Evolutionary conservation across 768 basidiomycete species (phyloP).

Genomic region (Kockovaella imperatae): DNA sequence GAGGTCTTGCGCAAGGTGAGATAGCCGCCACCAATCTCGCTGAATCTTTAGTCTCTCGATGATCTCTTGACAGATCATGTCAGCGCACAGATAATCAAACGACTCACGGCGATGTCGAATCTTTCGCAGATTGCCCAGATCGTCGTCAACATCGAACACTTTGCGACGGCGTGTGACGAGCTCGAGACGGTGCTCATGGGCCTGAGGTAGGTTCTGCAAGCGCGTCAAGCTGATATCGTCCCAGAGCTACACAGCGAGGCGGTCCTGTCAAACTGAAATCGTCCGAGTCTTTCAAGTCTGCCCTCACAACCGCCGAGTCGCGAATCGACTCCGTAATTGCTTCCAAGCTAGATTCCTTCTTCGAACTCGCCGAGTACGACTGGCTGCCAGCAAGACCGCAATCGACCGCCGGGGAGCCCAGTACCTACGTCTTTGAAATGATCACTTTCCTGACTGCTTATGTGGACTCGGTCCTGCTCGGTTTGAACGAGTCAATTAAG

Average conservation of each 20-base stretch:
- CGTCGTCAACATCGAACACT: slow-evolving; percentile 84
- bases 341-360: slow-evolving; percentile 90
- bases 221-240: no score
- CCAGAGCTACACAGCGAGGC: slow-evolving; percentile 72
- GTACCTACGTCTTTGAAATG: slow-evolving; percentile 90
- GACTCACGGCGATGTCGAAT: slow-evolving; percentile 66
- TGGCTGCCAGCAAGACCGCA: slow-evolving; percentile 61
- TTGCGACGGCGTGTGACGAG: slow-evolving; percentile 74
- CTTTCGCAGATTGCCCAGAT: slow-evolving; percentile 89
- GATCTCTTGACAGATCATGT: slow-evolving; percentile 62
- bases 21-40: not conserved
- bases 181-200: slow-evolving; percentile 75
- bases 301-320: slow-evolving; percentile 60
- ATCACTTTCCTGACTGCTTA: slow-evolving; percentile 94
- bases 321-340: slow-evolving; percentile 76
- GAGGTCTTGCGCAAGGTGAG: slow-evolving; percentile 77
- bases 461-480: slow-evolving; percentile 65
- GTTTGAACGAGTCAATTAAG: slow-evolving; percentile 74
- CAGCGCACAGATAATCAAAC: slow-evolving; percentile 63
- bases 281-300: slow-evolving; percentile 58
- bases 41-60: slow-evolving; percentile 64
- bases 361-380: slow-evolving; percentile 88
- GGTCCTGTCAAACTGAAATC: slow-evolving; percentile 66
- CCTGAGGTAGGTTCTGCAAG: slow-evolving; percentile 61
- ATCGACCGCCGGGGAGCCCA: slow-evolving; percentile 56